Conservation (phyloP, 495 filamentous ascomycete species). For the Xylona heveae region DNA sequence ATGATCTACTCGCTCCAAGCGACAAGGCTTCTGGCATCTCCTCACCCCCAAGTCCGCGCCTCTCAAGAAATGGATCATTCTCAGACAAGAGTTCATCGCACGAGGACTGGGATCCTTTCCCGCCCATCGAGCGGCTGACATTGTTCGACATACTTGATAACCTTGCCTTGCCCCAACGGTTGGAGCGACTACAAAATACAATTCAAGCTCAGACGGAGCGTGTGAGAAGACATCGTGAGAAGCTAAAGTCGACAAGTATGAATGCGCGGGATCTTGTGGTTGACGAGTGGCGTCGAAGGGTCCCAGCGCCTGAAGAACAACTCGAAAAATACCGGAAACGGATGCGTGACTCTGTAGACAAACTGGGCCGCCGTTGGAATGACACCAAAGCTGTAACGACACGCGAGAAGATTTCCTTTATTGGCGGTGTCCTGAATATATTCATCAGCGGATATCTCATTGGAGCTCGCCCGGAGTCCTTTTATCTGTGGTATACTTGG, state of each 20-base stretch:
- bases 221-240: constrained; percentile 62
- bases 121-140: constrained; percentile 77
- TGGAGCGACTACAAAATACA: constrained; percentile 71
- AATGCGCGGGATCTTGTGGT: constrained; percentile 53
- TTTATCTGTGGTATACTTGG: constrained; percentile 78
- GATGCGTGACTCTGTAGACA: constrained; percentile 74
- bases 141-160: constrained; percentile 90
- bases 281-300: constrained; percentile 64
- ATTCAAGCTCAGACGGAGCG: constrained; percentile 66
- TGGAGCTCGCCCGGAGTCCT: constrained; percentile 63
- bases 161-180: constrained; percentile 64
- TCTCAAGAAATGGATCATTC: constrained; percentile 56
- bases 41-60: constrained; percentile 24
- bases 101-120: constrained; percentile 74
- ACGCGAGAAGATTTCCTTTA: constrained; percentile 90
- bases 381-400: constrained; percentile 69
- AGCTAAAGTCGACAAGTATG: constrained; percentile 33
- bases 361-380: constrained; percentile 67
- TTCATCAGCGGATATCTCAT: constrained; percentile 91
- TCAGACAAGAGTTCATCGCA: constrained; percentile 58
- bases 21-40: constrained; percentile 6
- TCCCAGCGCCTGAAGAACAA: constrained; percentile 72
- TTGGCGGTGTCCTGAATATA: constrained; percentile 87
- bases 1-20: constrained; percentile 4
- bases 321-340: constrained; percentile 74